phyloP scores from a whole-genome alignment of 805 yeast species.

The Kazachstania africana region DNA sequence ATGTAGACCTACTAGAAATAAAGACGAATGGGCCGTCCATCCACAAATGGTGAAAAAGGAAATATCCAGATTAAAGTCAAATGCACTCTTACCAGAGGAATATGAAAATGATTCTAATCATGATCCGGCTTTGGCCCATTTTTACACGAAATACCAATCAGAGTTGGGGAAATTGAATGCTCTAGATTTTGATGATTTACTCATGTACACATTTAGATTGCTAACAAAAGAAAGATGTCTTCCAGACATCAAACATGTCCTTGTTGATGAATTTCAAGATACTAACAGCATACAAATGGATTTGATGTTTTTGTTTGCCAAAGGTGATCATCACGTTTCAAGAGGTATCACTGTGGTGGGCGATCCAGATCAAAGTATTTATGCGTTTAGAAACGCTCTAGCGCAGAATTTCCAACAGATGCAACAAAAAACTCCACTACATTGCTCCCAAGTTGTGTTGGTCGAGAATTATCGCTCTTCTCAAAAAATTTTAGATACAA shows the following conservation, averaged over 20 bases:
- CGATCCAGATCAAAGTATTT: slow-evolving; percentile 93
- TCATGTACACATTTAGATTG: slow-evolving; percentile 43
- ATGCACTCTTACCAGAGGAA: slow-evolving; percentile 35
- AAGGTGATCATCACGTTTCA: slow-evolving; percentile 28
- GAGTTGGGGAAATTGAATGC: slow-evolving; percentile 32
- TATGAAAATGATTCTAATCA: slow-evolving; percentile 21
- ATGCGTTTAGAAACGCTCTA: slow-evolving; percentile 76
- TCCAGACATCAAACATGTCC: slow-evolving; percentile 48
- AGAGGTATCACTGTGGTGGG: slow-evolving; percentile 80
- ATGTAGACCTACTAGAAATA: slow-evolving; percentile 11
- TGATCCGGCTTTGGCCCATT: slow-evolving; percentile 24
- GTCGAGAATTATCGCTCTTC: slow-evolving; percentile 77
- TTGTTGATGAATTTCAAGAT: slow-evolving; percentile 94
- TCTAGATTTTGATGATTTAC: slow-evolving; percentile 77
- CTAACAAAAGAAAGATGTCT: slow-evolving; percentile 35
- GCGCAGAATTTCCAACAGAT: slow-evolving; percentile 52
- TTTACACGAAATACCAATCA: slow-evolving; percentile 45
- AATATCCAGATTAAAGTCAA: slow-evolving; percentile 47
- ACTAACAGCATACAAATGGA: slow-evolving; percentile 69
- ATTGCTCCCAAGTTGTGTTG: slow-evolving; percentile 31
- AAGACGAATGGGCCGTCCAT: slow-evolving; percentile 30
- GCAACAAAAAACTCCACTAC: slow-evolving; percentile 30
- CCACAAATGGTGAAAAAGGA: slow-evolving; percentile 30
- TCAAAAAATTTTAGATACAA: slow-evolving; percentile 45
- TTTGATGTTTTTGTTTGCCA: slow-evolving; percentile 44